phyloP scores from a whole-genome alignment of 441 rosid species.

The Populus hybrid region DNA sequence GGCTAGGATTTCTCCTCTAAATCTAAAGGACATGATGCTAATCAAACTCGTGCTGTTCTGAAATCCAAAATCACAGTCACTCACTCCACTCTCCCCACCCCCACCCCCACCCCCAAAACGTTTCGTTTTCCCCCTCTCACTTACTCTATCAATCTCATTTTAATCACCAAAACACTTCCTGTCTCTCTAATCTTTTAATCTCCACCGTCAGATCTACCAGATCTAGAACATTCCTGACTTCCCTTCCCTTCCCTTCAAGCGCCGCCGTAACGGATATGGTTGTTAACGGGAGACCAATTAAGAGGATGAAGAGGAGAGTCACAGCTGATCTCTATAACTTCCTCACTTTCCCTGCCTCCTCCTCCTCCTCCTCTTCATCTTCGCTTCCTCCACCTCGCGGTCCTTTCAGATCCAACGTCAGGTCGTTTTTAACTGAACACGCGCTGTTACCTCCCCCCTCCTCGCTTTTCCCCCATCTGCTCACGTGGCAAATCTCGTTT shows the following conservation, averaged over 20 bases:
- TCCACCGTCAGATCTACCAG: slow-evolving; percentile 4
- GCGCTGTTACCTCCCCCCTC: slow-evolving; percentile 50
- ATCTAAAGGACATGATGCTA: background rate
- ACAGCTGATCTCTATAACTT: slow-evolving; percentile 65
- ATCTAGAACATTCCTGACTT: background rate
- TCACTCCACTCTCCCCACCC: background rate
- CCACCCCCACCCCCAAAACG: background rate
- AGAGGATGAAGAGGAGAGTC: slow-evolving; percentile 65
- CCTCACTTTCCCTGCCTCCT: slow-evolving; percentile 44
- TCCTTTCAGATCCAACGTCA: slow-evolving; percentile 48
- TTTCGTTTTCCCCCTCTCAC: background rate
- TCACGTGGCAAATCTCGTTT: slow-evolving; percentile 53
- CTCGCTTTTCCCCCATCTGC: slow-evolving; percentile 47
- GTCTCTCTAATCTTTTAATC: background rate
- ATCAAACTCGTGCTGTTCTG: background rate
- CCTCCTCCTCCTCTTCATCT: slow-evolving; percentile 8
- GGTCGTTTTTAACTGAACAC: slow-evolving; percentile 41
- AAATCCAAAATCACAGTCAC: background rate
- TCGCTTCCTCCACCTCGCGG: slow-evolving; percentile 9
- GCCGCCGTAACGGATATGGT: slow-evolving; percentile 37
- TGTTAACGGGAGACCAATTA: slow-evolving; percentile 50
- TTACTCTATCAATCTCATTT: background rate
- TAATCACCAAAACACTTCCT: background rate
- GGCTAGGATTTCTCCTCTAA: slow-evolving; percentile 8
- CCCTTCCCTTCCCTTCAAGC: slow-evolving; percentile 14